These are phyloP conservation scores for Fragaria iinumae DNA, from an alignment of 306 rosid genomes.

Conservation along the genomic window DNA sequence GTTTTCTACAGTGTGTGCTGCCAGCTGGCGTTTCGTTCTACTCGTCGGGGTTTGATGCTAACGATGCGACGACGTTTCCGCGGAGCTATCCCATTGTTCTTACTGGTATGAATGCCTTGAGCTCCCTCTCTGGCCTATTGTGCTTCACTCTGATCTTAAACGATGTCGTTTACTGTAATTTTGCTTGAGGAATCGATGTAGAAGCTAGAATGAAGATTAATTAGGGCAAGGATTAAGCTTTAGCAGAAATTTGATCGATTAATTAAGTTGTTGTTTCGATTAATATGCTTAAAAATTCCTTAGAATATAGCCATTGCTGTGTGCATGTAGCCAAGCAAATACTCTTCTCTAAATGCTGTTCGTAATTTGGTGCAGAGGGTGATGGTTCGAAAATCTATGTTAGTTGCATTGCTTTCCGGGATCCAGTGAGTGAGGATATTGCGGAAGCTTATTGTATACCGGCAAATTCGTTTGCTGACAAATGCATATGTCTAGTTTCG, in stretches of 20 bases:
- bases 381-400: constrained; percentile 97
- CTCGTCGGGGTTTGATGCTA: constrained; percentile 68
- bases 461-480: constrained; percentile 90
- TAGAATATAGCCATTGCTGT: background rate
- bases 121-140: constrained; percentile 2
- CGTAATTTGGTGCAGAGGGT: constrained; percentile 68
- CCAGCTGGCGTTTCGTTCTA: constrained; percentile 89
- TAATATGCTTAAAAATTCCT: background rate
- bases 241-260: background rate
- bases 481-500: constrained; percentile 96
- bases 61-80: constrained; percentile 60
- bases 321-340: background rate
- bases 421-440: constrained; percentile 90
- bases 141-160: background rate
- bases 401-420: constrained; percentile 94
- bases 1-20: constrained; percentile 71
- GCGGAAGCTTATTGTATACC: constrained; percentile 85
- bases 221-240: background rate
- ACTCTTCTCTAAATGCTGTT: background rate
- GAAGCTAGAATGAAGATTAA: background rate
- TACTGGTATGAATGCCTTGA: constrained; percentile 56
- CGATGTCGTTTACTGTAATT: background rate
- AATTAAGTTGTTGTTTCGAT: background rate
- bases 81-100: constrained; percentile 93
- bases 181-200: background rate